Evolutionary conservation across 495 filamentous ascomycete genomes (phyloP).

Genomic region (Aspergillus nidulans): DNA sequence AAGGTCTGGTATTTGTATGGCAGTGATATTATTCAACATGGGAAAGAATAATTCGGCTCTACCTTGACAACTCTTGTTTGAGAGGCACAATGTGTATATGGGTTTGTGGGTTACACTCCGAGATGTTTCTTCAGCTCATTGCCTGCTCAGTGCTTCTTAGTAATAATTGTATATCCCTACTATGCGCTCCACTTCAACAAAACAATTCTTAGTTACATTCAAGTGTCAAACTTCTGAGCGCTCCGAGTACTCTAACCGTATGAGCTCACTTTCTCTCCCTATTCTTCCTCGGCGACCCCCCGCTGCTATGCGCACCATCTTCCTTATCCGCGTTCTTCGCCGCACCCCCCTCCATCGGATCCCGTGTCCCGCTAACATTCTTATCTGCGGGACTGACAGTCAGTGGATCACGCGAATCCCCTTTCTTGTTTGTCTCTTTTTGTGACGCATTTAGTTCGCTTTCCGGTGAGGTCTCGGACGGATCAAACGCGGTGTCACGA

Average conservation of each 20-base stretch:
- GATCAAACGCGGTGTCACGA: slow-evolving; percentile 54
- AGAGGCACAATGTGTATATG: background rate
- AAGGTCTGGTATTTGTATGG: slow-evolving; percentile 40
- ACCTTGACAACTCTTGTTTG: background rate
- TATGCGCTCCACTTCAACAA: background rate
- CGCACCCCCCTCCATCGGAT: slow-evolving; percentile 43
- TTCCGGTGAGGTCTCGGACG: slow-evolving; percentile 54
- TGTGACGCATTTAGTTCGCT: slow-evolving; percentile 40
- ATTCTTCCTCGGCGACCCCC: slow-evolving; percentile 44
- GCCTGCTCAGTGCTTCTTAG: background rate
- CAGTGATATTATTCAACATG: slow-evolving; percentile 35
- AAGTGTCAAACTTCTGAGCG: background rate
- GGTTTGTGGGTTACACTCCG: background rate
- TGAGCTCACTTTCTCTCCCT: slow-evolving; percentile 21
- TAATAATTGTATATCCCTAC: background rate
- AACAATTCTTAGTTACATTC: background rate
- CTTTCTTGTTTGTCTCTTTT: slow-evolving; percentile 27
- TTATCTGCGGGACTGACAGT: slow-evolving; percentile 58
- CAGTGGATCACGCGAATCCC: slow-evolving; percentile 43
- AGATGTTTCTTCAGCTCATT: background rate
- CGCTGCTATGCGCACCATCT: slow-evolving; percentile 34
- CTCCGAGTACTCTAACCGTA: background rate
- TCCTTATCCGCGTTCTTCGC: slow-evolving; percentile 37
- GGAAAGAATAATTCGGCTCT: slow-evolving; percentile 15
- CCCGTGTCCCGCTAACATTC: slow-evolving; percentile 49